Percentiles rank a stretch among this genome's conserved stretches.
phyloP scores from a whole-genome alignment of 129 eudicot species.

The Artemisia argyi region DNA sequence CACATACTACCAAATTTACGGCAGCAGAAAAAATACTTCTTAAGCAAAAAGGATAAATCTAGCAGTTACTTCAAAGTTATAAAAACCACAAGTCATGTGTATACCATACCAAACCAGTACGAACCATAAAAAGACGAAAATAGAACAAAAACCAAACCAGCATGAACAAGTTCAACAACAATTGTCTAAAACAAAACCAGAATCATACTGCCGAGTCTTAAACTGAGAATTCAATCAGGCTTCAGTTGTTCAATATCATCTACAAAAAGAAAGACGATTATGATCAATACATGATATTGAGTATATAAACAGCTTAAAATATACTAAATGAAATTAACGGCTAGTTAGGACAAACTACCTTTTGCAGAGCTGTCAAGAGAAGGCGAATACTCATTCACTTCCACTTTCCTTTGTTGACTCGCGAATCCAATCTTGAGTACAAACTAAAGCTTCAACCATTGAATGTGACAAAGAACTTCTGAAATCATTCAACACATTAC shows the following conservation, averaged over 20 bases:
- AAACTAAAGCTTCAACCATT: slow-evolving; percentile 12
- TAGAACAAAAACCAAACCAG: no score
- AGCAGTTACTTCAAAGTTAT: no score
- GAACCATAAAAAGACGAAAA: no score
- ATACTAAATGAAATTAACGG: background rate
- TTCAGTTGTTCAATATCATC: background rate
- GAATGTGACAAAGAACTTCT: slow-evolving; percentile 15
- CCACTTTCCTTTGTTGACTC: slow-evolving; percentile 1
- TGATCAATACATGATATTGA: background rate
- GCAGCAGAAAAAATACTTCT: no score
- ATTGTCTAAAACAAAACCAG: no score
- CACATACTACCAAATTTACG: no score
- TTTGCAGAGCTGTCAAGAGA: slow-evolving; percentile 10
- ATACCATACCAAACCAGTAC: no score
- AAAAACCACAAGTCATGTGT: no score
- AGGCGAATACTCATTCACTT: background rate
- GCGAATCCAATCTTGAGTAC: slow-evolving; percentile 17
- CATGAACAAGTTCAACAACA: no score
- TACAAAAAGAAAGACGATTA: background rate
- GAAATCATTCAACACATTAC: slow-evolving; percentile 9
- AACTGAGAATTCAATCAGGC: no score
- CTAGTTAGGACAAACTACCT: background rate
- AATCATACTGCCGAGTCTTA: no score
- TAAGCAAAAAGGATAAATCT: no score
- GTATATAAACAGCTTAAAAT: background rate